Evolutionary conservation across 495 filamentous ascomycete species (phyloP).

Genomic region (Platismatia glauca): DNA sequence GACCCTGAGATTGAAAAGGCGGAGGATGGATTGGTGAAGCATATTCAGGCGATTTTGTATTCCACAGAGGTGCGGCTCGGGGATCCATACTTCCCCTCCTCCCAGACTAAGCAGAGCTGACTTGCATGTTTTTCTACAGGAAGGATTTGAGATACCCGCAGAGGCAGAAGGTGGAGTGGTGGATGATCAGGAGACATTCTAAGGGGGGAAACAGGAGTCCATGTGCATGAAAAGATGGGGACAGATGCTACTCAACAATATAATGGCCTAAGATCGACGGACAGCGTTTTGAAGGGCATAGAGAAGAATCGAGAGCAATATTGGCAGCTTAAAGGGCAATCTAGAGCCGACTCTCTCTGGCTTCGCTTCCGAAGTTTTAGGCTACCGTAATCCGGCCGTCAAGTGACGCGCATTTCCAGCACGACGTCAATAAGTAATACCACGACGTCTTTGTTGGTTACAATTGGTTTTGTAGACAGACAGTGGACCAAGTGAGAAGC

Average conservation of each 20-base stretch:
- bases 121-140: conserved; percentile 28
- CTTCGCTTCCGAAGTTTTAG: conserved; percentile 2
- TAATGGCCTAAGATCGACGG: background rate
- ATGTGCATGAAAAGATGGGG: background rate
- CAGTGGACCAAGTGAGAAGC: no score
- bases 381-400: background rate
- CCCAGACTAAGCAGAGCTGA: background rate
- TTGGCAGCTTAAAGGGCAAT: background rate
- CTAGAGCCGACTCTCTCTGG: background rate
- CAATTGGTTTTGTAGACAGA: background rate
- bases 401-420: conserved; percentile 2
- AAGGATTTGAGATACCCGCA: conserved; percentile 46
- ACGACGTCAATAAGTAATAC: no score
- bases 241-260: background rate
- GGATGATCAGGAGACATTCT: conserved; percentile 47
- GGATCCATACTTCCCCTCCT: background rate
- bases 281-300: background rate
- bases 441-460: no score
- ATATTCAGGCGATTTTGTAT: conserved; percentile 93
- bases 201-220: background rate
- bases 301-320: background rate
- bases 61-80: conserved; percentile 64
- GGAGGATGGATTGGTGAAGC: conserved; percentile 81
- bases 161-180: conserved; percentile 30
- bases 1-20: conserved; percentile 88